Base-by-base conservation (phyloP, 2,329 filamentous ascomycete species). In the Fusarium sp. region DNA sequence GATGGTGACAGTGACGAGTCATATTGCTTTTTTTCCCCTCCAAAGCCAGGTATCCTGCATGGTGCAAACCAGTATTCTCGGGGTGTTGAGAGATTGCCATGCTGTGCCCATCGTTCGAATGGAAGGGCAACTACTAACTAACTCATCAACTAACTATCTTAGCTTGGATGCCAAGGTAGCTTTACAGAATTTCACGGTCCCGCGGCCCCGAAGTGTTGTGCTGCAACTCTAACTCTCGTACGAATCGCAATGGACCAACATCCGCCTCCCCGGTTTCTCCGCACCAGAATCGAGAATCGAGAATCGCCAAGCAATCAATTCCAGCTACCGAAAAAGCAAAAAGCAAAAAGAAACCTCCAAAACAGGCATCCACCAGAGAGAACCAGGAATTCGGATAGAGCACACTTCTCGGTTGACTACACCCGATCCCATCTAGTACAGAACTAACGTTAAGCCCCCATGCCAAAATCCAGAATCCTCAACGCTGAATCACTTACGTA, bases 391-490 rank as follows among this genome's bases (percentile, higher is more conserved):
- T 53, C 50, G 50, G 50, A 46, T 44, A 53, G 22, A 30, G 50
- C 15, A 46, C 26, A 37, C 43, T 24, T 45, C 37, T 51, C 58
- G 41, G 58, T 64, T 48, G 35, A 32, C 59, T 35, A 51, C 51
- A 24, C 59, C 59, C 40, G 8, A 52, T 65, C 58, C 59, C 45
- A 48, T 45, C 47, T 64, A 58, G 62, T 39, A 40, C 48, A 63
- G 41, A 45, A 59, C 37, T 33, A 56, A 17, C 8, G 26, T 24
- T 30, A 13, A 30, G 28, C 28, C 11, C 26, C 28, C 28, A 24
- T 24, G 24, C 24, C 24, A 24, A 24, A 24, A 24, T 7, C 10
- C 28, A 6, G 11, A 30, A 30, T 6, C 28, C 28, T 30, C 28
- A 30, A 30, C 10, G 6, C 28, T 11, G 28, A 30, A 30, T 30